Conservation (phyloP, 192 early-diverging fungal species). For the Linnemannia exigua region DNA sequence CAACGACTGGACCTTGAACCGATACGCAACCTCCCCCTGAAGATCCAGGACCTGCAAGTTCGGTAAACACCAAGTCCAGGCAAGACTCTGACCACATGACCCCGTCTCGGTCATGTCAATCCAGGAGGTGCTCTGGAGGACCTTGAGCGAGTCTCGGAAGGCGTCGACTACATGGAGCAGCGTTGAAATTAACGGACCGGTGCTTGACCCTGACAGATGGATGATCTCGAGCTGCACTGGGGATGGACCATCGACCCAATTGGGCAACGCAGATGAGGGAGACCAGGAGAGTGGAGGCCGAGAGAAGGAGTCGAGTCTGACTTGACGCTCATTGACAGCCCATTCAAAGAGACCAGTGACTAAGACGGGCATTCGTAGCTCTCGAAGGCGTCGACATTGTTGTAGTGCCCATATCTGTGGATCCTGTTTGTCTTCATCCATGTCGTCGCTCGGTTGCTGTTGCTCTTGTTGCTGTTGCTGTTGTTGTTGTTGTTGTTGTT, state of each 20-base stretch:
- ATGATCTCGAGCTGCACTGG: constrained; percentile 34
- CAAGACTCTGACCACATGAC: constrained; percentile 12
- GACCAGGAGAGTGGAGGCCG: neutral
- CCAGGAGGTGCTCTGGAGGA: constrained; percentile 46
- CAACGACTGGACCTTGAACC: constrained; percentile 29
- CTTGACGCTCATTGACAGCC: constrained; percentile 36
- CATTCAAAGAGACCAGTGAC: constrained; percentile 32
- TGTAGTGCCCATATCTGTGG: constrained; percentile 37
- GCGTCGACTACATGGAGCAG: constrained; percentile 39
- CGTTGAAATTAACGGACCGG: constrained; percentile 40
- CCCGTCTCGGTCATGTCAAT: constrained; percentile 30
- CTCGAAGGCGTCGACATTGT: constrained; percentile 25
- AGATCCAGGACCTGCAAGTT: constrained; percentile 36
- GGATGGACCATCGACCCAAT: constrained; percentile 13
- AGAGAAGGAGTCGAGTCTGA: neutral
- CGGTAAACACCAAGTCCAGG: constrained; percentile 39
- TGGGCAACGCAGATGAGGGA: neutral
- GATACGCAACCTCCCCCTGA: constrained; percentile 42
- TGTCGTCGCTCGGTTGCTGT: neutral
- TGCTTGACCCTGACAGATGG: constrained; percentile 31
- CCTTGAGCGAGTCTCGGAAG: constrained; percentile 39
- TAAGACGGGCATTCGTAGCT: constrained; percentile 44
- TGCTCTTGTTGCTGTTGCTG: neutral
- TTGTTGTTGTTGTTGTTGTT: neutral
- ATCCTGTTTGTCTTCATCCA: constrained; percentile 1